phyloP scores from a whole-genome alignment of 768 basidiomycete species.

The Agrocybe praecox region DNA sequence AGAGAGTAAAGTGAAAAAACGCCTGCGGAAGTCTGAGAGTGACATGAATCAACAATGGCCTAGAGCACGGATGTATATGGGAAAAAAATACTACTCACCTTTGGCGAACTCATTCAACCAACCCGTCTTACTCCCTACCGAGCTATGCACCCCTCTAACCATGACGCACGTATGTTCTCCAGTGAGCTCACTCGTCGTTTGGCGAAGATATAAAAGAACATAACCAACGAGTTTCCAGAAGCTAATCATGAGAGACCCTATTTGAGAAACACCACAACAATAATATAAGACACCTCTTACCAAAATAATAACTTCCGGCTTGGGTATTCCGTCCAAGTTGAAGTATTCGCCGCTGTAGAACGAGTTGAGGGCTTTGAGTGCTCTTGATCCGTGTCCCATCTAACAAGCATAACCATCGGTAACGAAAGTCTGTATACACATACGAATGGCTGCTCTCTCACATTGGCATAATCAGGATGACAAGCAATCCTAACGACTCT shows the following conservation, averaged over 20 bases:
- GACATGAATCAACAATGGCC: constrained; percentile 44
- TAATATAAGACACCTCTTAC: no score
- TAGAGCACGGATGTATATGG: constrained; percentile 76
- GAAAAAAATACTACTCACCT: constrained; percentile 86
- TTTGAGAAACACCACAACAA: no score
- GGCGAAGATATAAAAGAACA: constrained; percentile 89
- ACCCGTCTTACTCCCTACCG: constrained; percentile 58
- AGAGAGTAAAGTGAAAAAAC: constrained; percentile 88
- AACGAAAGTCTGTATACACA: no score
- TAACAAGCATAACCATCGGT: constrained; percentile 29
- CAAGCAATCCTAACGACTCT: constrained; percentile 92
- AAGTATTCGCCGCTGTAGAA: constrained; percentile 95
- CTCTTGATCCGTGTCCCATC: constrained; percentile 97
- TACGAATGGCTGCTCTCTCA: no score
- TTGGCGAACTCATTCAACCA: constrained; percentile 92
- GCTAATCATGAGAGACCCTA: no score
- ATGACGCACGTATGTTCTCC: constrained; percentile 97
- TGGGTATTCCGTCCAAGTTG: constrained; percentile 73
- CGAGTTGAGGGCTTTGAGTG: constrained; percentile 81
- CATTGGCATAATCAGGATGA: constrained; percentile 93
- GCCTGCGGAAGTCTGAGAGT: constrained; percentile 80
- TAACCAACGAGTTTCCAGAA: constrained; percentile 98
- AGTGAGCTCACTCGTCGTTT: constrained; percentile 92
- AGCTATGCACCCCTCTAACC: constrained; percentile 83
- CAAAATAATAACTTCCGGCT: no score